A percentile compares a stretch with the other conserved stretches of the same genome.
Evolutionary conservation across 78 protist genomes (phyloP).

Genomic region (Protostelium mycophagum): DNA sequence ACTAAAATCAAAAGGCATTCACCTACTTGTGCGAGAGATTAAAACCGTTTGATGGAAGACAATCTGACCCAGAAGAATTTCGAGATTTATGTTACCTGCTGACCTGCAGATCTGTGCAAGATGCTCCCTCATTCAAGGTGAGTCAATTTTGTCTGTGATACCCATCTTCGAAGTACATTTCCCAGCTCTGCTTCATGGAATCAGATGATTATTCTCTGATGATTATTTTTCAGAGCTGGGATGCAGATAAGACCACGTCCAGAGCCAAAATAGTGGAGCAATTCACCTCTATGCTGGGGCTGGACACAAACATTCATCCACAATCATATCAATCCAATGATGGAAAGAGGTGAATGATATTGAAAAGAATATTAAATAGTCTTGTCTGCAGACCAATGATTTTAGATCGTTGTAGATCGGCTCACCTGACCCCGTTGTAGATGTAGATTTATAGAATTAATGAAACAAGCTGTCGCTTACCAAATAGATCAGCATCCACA

Average conservation of each 20-base stretch:
- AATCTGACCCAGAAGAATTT: slow-evolving; percentile 60
- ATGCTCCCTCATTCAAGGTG: slow-evolving; percentile 30
- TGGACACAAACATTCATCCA: slow-evolving; percentile 9
- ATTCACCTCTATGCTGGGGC: slow-evolving; percentile 33
- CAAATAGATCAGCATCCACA: slow-evolving; percentile 70
- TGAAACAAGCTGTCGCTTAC: slow-evolving; percentile 76
- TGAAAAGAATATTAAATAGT: too few species aligned
- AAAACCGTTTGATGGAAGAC: slow-evolving; percentile 74
- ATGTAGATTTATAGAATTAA: slow-evolving; percentile 28
- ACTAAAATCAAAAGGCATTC: slow-evolving; percentile 53
- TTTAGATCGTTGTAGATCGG: too few species aligned
- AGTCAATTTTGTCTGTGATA: too few species aligned
- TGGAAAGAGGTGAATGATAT: not conserved
- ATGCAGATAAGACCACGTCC: slow-evolving; percentile 27
- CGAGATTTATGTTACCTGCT: slow-evolving; percentile 73
- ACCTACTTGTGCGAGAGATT: slow-evolving; percentile 55
- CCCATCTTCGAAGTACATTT: too few species aligned
- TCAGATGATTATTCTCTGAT: not conserved
- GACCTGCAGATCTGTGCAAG: slow-evolving; percentile 64
- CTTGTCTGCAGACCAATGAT: too few species aligned
- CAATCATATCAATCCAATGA: too few species aligned
- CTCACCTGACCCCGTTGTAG: not conserved
- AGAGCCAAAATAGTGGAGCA: slow-evolving; percentile 49
- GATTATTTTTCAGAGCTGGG: slow-evolving; percentile 53
- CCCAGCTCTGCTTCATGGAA: too few species aligned